Base-by-base conservation (phyloP, 1,139 yeast genomes). In the Saccharomyces hybrid region DNA sequence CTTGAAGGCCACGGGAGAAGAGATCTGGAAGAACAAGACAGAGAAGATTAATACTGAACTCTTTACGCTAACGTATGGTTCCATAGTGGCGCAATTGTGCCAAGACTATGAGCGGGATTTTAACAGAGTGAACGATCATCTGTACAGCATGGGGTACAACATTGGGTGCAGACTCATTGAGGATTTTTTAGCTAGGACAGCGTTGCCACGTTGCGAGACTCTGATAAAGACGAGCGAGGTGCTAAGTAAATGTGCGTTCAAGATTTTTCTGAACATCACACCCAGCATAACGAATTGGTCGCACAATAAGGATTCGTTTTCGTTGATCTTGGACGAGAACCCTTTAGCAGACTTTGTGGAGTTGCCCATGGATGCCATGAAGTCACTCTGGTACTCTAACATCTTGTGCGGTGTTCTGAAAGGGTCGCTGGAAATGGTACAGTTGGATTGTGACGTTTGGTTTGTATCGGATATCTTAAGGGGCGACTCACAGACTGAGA, bases 261-360 rank as follows among this genome's bases (percentile, higher is more conserved):
- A 88, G 69, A 81, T 90, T 67, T 95, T 91, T 66, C 75, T 93
- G 49, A 91, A 93, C 65, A 82, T 88, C 16, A 81, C 84, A 16
- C 99, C 99, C 0, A 72, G 77, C 1, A 78, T 89, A 8, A 80
- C 84, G 5, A 85, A 84, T 68, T 90, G 96, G 96, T 76, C 89
- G 3, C 70, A 75, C 3, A 96, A 88, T 66, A 83, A 82, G 53
- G 87, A 85, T 64, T 78, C 84, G 52, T 91, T 90, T 69, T 81
- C 88, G 49, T 74, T 93, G 47, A 75, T 88, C 1, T 71, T 93
- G 34, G 82, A 80, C 12, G 97, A 91, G 53, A 93, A 93, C 66
- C 99, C 99, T 28, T 77, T 93, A 62, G 87, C 95, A 3, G 98
- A 93, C 68, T 93, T 91, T 74, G 99, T 93, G 5, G 99, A 93